Evolutionary conservation across 768 basidiomycete species (phyloP).

Genomic region (Boletus subcaerulescens): DNA sequence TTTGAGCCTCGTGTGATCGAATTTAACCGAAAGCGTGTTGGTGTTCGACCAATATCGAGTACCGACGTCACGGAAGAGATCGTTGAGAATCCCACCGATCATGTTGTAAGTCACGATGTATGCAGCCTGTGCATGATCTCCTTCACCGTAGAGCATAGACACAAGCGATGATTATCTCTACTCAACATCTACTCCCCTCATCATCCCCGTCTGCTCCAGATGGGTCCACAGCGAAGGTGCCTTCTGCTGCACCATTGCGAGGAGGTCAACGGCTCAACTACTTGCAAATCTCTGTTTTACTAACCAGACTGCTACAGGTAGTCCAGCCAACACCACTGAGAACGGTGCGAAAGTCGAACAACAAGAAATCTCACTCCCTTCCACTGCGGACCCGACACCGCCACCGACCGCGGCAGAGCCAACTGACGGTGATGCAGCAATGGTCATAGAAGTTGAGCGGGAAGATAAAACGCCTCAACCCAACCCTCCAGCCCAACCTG

Average conservation of each 20-base stretch:
- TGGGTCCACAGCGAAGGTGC: constrained; percentile 21
- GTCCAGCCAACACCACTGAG: constrained; percentile 21
- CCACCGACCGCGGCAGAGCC: constrained; percentile 23
- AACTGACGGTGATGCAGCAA: constrained; percentile 30
- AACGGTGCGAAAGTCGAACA: constrained; percentile 33
- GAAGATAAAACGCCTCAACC: constrained; percentile 35
- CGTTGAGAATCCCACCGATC: constrained; percentile 51
- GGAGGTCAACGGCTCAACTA: constrained; percentile 18
- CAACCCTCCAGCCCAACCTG: constrained; percentile 26
- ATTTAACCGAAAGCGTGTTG: constrained; percentile 71
- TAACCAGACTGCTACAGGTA: constrained; percentile 15
- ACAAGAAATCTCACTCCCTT: constrained; percentile 33
- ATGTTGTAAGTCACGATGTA: constrained; percentile 40
- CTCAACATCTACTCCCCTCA: constrained; percentile 65
- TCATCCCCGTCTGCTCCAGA: constrained; percentile 34
- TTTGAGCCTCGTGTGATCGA: constrained; percentile 94
- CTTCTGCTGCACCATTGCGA: constrained; percentile 24
- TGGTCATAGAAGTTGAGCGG: constrained; percentile 48
- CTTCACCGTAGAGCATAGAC: constrained; percentile 50
- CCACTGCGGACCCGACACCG: constrained; percentile 32
- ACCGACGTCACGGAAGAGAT: constrained; percentile 76
- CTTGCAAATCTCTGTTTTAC: neutral
- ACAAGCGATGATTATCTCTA: constrained; percentile 87
- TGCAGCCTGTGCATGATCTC: neutral
- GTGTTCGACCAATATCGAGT: constrained; percentile 46